Base-by-base conservation (phyloP, 176 grass and related monocot genomes). In the Musa beccarii region DNA sequence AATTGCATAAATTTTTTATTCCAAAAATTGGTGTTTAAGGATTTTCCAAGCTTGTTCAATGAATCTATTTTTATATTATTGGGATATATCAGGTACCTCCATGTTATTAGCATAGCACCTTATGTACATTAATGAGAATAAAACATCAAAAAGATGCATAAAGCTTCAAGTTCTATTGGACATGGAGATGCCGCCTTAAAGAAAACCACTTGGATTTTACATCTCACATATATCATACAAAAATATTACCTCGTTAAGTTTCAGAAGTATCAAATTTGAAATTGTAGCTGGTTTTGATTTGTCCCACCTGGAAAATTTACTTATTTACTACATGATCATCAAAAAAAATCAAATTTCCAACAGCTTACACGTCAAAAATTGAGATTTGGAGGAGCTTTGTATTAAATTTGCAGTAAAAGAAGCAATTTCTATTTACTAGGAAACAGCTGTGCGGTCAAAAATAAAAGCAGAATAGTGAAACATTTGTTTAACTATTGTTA, bases 211-310 rank as follows among this genome's bases (percentile, higher is more conserved):
- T 54, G 1, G 9, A 1, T 23, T 3, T 22, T 63, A 55, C 21
- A 11, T 71, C 11, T 49, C 76, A n/a, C 22, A 11, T 51, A 34
- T 11, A 75, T 15, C 43, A 80, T 9, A 24, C 0, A 62, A 26
- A 76, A 62, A 71, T 22, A 2, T 82, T 92, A 93, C 88, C 95
- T 98, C 95, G 19, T 25, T 91, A 78, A 98, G 91, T 80, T 98
- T 98, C 52, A 98, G 73, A 79, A 93, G 95, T 87, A 99, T 87
- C 22, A 99, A 74, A 65, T 99, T 99, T 52, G 84, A 84, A 52
- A 93, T 85, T 55, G 76, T 87, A 53, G 90, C 90, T n/a, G 95
- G 80, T 83, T 84, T 91, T 69, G 90, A 84, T 89, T 87, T 82
- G 73, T 99, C 95, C 95, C 95, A 93, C 83, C 88, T 93, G 83